phyloP scores from a whole-genome alignment of 2,329 filamentous ascomycete genomes.

The Aureobasidium zeae region DNA sequence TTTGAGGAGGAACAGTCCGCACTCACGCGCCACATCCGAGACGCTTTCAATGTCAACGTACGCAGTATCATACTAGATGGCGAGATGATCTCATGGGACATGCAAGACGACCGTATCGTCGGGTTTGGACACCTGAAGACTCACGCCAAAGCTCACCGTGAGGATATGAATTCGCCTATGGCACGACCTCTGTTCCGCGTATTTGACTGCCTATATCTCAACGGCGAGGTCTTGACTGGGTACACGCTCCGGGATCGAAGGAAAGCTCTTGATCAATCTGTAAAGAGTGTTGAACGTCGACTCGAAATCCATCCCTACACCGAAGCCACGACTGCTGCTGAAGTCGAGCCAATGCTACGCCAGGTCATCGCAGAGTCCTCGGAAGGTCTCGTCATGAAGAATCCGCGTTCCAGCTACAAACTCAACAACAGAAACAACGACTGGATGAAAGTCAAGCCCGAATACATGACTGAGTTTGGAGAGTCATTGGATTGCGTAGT shows the following conservation, averaged over 20 bases:
- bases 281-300: constrained; percentile 61
- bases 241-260: constrained; percentile 78
- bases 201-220: constrained; percentile 87
- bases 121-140: constrained; percentile 91
- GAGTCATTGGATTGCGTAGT: constrained; percentile 85
- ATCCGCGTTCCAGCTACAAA: constrained; percentile 75
- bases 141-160: constrained; percentile 70
- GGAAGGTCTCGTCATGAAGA: constrained; percentile 89
- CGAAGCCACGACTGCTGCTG: constrained; percentile 55
- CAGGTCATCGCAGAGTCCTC: constrained; percentile 78
- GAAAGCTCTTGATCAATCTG: constrained; percentile 60
- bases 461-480: constrained; percentile 95
- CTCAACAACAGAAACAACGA: constrained; percentile 87
- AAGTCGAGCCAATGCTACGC: constrained; percentile 70
- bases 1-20: constrained; percentile 61
- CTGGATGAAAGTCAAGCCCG: constrained; percentile 98
- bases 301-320: constrained; percentile 73
- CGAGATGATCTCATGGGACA: constrained; percentile 98
- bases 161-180: constrained; percentile 57
- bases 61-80: constrained; percentile 86
- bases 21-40: constrained; percentile 67
- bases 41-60: constrained; percentile 68
- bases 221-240: constrained; percentile 66
- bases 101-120: constrained; percentile 71
- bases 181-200: constrained; percentile 71